A percentile compares a stretch with the other conserved stretches of the same genome.
phyloP scores from a whole-genome alignment of 768 basidiomycete genomes.

The Termitomyces sp. region DNA sequence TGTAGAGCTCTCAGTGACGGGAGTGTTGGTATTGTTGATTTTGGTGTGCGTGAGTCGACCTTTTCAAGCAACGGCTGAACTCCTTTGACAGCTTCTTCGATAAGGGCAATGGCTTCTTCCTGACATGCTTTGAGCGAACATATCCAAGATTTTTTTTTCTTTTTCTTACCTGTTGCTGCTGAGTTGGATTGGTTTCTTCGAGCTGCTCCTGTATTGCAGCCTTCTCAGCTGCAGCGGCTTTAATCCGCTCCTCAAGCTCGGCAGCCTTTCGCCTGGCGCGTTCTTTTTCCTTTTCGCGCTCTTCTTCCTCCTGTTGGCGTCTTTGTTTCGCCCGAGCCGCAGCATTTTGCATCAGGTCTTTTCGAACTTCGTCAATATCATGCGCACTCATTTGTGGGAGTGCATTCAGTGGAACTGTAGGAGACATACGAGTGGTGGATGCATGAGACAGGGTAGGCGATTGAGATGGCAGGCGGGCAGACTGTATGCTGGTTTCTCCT shows the following conservation, averaged over 20 bases:
- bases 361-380: constrained; percentile 62
- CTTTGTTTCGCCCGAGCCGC: constrained; percentile 80
- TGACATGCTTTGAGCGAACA: constrained; percentile 8
- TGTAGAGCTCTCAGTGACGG: constrained; percentile 26
- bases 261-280: constrained; percentile 76
- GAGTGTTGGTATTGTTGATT: constrained; percentile 19
- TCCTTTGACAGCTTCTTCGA: constrained; percentile 39
- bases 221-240: constrained; percentile 33
- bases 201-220: constrained; percentile 16
- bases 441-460: constrained; percentile 40
- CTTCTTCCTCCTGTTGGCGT: constrained; percentile 78
- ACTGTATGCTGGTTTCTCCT: constrained; percentile 15
- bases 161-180: constrained; percentile 10
- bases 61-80: constrained; percentile 7
- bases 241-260: constrained; percentile 67
- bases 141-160: neutral
- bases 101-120: constrained; percentile 34
- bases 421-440: constrained; percentile 31
- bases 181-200: constrained; percentile 14
- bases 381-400: constrained; percentile 28
- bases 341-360: constrained; percentile 76
- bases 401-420: constrained; percentile 23
- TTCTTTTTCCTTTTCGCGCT: constrained; percentile 74
- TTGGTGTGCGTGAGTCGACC: neutral
- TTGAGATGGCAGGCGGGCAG: constrained; percentile 30